Evolutionary conservation across 257 asterid species (phyloP).

Genomic region (Craterostigma plantagineum): DNA sequence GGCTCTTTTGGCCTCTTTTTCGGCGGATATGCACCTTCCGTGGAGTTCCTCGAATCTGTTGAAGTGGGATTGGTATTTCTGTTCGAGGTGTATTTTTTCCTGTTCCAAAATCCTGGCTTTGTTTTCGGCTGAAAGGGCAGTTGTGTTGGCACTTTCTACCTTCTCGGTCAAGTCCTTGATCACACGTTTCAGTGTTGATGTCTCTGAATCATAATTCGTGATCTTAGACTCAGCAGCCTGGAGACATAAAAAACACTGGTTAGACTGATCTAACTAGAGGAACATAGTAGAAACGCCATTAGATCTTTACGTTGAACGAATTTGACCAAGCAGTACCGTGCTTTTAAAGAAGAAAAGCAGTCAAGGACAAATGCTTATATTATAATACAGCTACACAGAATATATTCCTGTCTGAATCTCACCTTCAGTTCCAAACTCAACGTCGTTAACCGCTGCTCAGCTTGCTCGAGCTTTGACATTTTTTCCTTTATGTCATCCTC

Average conservation of each 20-base stretch:
- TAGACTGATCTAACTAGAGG: too few relatives aligned
- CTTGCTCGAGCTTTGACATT: conserved; percentile 52
- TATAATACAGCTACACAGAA: conserved; percentile 1
- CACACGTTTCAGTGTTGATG: conserved; percentile 36
- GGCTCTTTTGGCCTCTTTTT: conserved; percentile 67
- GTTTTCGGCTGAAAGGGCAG: conserved; percentile 58
- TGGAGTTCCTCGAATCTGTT: conserved; percentile 62
- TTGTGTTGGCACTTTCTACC: conserved; percentile 34
- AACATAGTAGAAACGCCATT: too few relatives aligned
- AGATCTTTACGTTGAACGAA: too few relatives aligned
- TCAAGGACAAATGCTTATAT: conserved; percentile 2
- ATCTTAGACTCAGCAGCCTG: conserved; percentile 91
- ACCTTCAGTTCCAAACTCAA: conserved; percentile 76
- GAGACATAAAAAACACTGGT: conserved; percentile 1
- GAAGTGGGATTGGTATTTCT: conserved; percentile 52
- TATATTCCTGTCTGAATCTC: conserved; percentile 10
- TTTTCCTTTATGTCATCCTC: conserved; percentile 73
- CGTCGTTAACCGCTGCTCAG: conserved; percentile 74
- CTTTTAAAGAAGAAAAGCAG: neutral
- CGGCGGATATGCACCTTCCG: conserved; percentile 75
- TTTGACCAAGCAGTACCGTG: too few relatives aligned
- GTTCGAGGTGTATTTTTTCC: conserved; percentile 67
- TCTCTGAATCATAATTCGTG: conserved; percentile 50
- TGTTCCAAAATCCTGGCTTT: conserved; percentile 68
- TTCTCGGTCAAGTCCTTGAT: conserved; percentile 48